These are phyloP conservation scores for Fibroporia radiculosa DNA, from an alignment of 768 basidiomycete species.

Conservation along the genomic window DNA sequence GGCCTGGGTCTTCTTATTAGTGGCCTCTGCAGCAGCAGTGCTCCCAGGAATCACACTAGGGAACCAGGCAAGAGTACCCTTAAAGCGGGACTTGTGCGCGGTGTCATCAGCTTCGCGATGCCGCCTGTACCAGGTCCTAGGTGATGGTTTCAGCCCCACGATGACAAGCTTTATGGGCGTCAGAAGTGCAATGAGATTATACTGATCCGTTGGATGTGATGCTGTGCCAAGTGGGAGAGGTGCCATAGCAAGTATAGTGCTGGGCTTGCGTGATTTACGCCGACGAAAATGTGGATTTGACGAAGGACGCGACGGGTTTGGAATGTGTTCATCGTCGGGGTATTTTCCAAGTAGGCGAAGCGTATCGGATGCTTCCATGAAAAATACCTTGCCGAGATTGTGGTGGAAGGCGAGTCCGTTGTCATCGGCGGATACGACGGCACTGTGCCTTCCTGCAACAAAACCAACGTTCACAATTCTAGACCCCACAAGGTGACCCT, in stretches of 20 bases:
- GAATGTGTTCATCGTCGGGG: conserved; percentile 40
- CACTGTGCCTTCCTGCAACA: conserved; percentile 87
- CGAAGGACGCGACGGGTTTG: conserved; percentile 12
- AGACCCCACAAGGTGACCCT: conserved; percentile 79
- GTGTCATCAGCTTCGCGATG: conserved; percentile 45
- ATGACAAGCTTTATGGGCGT: conserved; percentile 89
- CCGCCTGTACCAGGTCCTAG: conserved; percentile 86
- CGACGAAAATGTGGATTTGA: conserved; percentile 29
- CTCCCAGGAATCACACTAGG: conserved; percentile 42
- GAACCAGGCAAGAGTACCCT: conserved; percentile 76
- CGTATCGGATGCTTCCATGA: conserved; percentile 91
- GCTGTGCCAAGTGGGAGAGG: conserved; percentile 76
- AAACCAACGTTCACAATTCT: conserved; percentile 80
- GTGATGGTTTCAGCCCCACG: conserved; percentile 85
- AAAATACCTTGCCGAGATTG: conserved; percentile 87
- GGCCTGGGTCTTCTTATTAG: conserved; percentile 20
- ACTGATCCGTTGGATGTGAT: conserved; percentile 68
- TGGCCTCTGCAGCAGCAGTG: conserved; percentile 10
- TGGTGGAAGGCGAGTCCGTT: conserved; percentile 92
- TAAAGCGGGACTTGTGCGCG: conserved; percentile 36
- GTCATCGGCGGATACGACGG: conserved; percentile 86
- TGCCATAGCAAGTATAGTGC: conserved; percentile 69
- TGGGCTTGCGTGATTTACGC: conserved; percentile 39
- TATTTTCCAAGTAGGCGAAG: conserved; percentile 91
- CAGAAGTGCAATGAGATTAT: conserved; percentile 76